Evolutionary conservation across 768 basidiomycete species (phyloP).

Genomic region (Xerocomus brunneocitrinus): DNA sequence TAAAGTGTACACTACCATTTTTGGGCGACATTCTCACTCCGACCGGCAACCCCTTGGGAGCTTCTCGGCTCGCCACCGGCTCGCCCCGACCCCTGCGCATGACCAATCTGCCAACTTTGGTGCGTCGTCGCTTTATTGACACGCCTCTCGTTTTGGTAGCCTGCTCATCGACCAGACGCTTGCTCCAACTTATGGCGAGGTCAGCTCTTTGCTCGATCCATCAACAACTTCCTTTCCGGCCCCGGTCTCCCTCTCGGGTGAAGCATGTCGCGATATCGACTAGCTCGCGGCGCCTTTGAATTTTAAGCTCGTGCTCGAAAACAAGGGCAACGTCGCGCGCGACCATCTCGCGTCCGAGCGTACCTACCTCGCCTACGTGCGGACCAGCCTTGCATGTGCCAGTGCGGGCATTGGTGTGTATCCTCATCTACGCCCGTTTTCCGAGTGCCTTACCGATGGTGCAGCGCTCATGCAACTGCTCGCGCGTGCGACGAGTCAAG

Average conservation of each 20-base stretch:
- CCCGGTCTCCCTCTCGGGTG: not conserved
- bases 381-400: slow-evolving; percentile 57
- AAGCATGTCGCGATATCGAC: not conserved
- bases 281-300: slow-evolving; percentile 1
- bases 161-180: too few relatives aligned
- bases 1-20: too few relatives aligned
- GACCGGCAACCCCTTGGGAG: too few relatives aligned
- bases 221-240: not conserved
- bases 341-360: slow-evolving; percentile 63
- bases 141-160: too few relatives aligned
- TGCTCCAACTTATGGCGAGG: slow-evolving; percentile 3
- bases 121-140: too few relatives aligned
- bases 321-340: slow-evolving; percentile 58
- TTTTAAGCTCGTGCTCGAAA: slow-evolving; percentile 42
- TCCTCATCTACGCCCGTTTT: not conserved
- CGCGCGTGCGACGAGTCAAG: slow-evolving; percentile 26
- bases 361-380: slow-evolving; percentile 59
- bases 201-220: slow-evolving; percentile 2
- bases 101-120: too few relatives aligned
- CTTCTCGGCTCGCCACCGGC: too few relatives aligned
- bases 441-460: slow-evolving; percentile 37
- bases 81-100: too few relatives aligned
- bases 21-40: too few relatives aligned
- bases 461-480: slow-evolving; percentile 38
- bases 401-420: slow-evolving; percentile 56